These are phyloP conservation scores for Neopestalotiopsis sp. DNA, from an alignment of 2,329 filamentous ascomycete genomes.

Conservation along the genomic window DNA sequence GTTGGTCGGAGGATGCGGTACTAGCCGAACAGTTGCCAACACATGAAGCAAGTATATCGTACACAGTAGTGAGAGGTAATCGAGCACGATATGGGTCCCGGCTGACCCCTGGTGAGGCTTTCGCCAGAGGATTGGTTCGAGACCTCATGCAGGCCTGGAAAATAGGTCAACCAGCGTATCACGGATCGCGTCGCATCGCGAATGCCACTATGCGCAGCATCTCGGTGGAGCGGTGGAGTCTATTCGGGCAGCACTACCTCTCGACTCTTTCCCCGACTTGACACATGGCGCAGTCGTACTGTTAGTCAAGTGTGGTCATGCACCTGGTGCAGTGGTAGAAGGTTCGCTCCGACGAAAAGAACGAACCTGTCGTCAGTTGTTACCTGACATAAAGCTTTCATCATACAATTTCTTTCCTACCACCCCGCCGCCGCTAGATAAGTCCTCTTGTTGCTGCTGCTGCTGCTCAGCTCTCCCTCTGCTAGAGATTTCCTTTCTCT, in stretches of 20 bases:
- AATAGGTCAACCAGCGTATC: conserved; percentile 13
- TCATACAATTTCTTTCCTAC: background rate
- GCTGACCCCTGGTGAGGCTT: conserved; percentile 10
- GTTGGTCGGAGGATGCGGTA: background rate
- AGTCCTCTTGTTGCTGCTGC: background rate
- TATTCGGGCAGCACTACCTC: conserved; percentile 14
- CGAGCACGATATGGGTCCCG: background rate
- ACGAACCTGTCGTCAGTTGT: background rate
- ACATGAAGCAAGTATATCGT: background rate
- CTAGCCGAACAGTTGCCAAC: conserved; percentile 3
- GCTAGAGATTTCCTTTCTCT: background rate
- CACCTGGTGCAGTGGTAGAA: background rate
- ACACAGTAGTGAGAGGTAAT: background rate
- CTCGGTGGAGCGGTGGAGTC: conserved; percentile 17
- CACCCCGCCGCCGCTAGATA: background rate
- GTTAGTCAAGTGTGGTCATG: background rate
- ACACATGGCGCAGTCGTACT: conserved; percentile 6
- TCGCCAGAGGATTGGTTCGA: conserved; percentile 10
- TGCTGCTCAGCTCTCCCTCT: background rate
- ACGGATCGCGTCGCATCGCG: conserved; percentile 11
- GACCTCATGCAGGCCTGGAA: background rate
- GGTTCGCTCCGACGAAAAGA: background rate
- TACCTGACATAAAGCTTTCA: conserved; percentile 12
- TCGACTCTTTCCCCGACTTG: conserved; percentile 4
- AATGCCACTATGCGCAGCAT: conserved; percentile 4